Evolutionary conservation across 768 basidiomycete species (phyloP).

Genomic region (Agaricus bisporus): DNA sequence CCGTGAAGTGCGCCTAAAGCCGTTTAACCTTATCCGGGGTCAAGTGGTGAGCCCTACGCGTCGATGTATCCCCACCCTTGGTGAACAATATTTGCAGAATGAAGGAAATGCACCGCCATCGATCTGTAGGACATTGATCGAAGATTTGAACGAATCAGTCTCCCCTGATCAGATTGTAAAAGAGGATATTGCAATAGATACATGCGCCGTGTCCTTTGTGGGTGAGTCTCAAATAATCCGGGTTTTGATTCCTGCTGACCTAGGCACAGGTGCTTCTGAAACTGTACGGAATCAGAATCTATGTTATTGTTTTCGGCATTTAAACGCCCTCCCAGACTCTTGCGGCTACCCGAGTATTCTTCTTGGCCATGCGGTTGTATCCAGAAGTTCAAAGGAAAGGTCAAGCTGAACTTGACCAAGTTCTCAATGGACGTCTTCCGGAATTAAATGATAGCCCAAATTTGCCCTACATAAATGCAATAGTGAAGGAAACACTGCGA

Average conservation of each 20-base stretch:
- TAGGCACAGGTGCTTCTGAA: neutral
- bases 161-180: neutral
- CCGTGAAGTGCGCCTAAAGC: conserved; percentile 24
- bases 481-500: conserved; percentile 25
- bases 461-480: conserved; percentile 28
- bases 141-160: conserved; percentile 1
- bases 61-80: too few species aligned
- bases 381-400: conserved; percentile 11
- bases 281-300: neutral
- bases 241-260: neutral
- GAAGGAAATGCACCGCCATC: conserved; percentile 1
- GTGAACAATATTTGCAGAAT: neutral
- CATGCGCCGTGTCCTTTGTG: conserved; percentile 4
- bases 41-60: conserved; percentile 18
- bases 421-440: conserved; percentile 33
- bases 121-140: conserved; percentile 1
- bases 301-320: neutral
- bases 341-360: neutral
- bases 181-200: neutral
- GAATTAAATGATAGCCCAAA: conserved; percentile 21
- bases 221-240: neutral
- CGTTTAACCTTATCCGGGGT: conserved; percentile 24
- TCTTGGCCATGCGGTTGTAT: conserved; percentile 9
- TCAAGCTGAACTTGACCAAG: conserved; percentile 5
- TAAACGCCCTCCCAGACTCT: neutral